phyloP scores from a whole-genome alignment of 2,329 filamentous ascomycete genomes.

The Penicillium sp. region DNA sequence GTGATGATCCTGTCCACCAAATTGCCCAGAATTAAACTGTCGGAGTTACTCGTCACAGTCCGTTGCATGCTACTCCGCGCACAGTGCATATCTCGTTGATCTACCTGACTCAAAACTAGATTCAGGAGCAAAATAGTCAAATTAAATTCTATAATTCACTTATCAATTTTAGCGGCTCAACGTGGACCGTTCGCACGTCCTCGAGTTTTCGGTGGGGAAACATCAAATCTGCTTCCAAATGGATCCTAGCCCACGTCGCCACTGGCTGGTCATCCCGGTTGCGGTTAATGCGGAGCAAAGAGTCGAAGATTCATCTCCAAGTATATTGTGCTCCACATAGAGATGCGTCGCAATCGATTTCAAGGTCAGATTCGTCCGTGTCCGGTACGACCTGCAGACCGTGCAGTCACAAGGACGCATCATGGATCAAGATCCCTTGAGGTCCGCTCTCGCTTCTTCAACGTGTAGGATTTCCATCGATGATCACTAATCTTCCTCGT shows the following conservation, averaged over 20 bases:
- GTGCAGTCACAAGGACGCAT: constrained; percentile 17
- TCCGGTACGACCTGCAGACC: constrained; percentile 16
- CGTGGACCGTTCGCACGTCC: constrained; percentile 14
- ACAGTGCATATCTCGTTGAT: too few relatives aligned
- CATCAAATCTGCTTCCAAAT: constrained; percentile 9
- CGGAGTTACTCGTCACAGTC: constrained; percentile 12
- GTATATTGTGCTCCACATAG: constrained; percentile 19
- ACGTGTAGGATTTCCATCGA: constrained; percentile 6
- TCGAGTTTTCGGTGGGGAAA: constrained; percentile 9
- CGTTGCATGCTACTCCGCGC: too few relatives aligned
- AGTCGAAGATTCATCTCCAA: neutral
- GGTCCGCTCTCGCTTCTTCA: neutral
- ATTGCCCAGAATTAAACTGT: neutral
- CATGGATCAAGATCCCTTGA: constrained; percentile 6
- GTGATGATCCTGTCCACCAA: neutral
- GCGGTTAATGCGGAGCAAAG: constrained; percentile 11
- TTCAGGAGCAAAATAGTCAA: neutral
- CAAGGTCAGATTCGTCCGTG: constrained; percentile 6
- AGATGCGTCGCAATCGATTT: neutral
- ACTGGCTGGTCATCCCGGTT: constrained; percentile 15
- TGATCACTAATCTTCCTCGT: constrained; percentile 8
- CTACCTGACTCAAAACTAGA: too few relatives aligned
- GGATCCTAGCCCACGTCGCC: constrained; percentile 15
- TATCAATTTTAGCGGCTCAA: neutral
- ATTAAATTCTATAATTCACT: neutral